Conservation (phyloP, 108 stramenopile species). For the Aureococcus anophagefferens region DNA sequence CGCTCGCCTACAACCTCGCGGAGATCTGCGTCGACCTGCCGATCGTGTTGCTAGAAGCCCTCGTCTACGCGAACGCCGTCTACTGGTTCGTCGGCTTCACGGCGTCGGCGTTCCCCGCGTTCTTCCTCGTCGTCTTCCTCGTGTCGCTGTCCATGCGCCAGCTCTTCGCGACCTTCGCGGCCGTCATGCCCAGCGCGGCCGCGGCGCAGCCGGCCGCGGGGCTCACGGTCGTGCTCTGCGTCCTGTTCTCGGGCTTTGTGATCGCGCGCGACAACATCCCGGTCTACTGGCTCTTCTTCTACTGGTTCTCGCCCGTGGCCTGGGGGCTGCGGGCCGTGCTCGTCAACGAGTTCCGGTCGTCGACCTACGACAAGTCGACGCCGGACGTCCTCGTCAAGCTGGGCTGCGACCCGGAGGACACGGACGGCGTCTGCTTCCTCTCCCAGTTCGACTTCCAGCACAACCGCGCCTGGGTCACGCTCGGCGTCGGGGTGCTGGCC, state of each 20-base stretch:
- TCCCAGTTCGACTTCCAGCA: neutral
- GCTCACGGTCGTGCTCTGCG: constrained; percentile 24
- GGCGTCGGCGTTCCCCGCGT: neutral
- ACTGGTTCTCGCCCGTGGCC: constrained; percentile 13
- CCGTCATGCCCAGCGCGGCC: constrained; percentile 23
- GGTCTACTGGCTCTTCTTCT: neutral
- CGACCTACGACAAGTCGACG: neutral
- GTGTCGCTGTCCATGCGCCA: constrained; percentile 2
- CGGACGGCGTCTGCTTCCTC: neutral
- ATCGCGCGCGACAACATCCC: constrained; percentile 19
- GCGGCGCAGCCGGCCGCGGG: constrained; percentile 27
- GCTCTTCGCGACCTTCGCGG: constrained; percentile 20
- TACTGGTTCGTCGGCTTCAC: constrained; percentile 54
- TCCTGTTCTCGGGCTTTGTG: constrained; percentile 46
- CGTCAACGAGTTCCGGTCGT: constrained; percentile 3
- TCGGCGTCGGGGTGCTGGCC: neutral
- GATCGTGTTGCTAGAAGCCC: constrained; percentile 37
- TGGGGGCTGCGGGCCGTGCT: constrained; percentile 2
- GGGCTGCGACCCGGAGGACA: no score
- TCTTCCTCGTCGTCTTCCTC: constrained; percentile 4
- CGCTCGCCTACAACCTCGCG: constrained; percentile 49
- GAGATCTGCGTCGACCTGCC: constrained; percentile 39
- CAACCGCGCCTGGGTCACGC: neutral
- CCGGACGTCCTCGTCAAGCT: no score
- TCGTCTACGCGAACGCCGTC: constrained; percentile 44